Evolutionary conservation across 2,329 filamentous ascomycete species (phyloP).

Genomic region (Claviceps humidiphila): DNA sequence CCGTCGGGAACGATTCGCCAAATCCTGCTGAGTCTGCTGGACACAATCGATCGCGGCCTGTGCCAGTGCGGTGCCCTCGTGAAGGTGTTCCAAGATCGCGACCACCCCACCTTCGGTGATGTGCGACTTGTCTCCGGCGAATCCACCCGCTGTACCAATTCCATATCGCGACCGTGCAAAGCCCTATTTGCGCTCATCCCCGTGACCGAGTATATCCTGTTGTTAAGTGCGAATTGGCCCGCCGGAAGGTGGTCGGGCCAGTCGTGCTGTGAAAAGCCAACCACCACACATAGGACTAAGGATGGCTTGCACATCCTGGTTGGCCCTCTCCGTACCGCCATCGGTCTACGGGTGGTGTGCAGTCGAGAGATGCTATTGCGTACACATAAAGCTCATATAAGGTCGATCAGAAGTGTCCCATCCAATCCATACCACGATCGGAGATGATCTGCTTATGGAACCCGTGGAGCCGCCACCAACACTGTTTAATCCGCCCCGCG

Average conservation of each 20-base stretch:
- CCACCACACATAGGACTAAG: not conserved
- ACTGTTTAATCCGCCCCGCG: no score
- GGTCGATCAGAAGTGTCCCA: no score
- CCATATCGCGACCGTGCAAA: not conserved
- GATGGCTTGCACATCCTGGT: not conserved
- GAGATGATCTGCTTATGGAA: no score
- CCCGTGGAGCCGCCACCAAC: no score
- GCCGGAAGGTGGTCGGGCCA: not conserved
- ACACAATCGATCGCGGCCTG: not conserved
- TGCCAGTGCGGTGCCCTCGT: no score
- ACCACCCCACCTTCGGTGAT: not conserved
- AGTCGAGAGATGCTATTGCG: no score
- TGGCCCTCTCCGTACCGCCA: not conserved
- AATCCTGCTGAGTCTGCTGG: not conserved
- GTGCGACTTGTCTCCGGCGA: not conserved
- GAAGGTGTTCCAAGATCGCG: not conserved
- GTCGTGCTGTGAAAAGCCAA: not conserved
- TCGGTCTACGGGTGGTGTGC: no score
- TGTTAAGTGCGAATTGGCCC: not conserved
- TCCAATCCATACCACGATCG: no score
- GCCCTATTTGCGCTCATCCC: not conserved
- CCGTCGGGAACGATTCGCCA: no score
- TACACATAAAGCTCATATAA: no score
- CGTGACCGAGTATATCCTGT: not conserved
- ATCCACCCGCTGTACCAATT: not conserved